These are phyloP conservation scores for Blastobotrys apis DNA, from an alignment of 1,139 yeast genomes.

Conservation along the genomic window DNA sequence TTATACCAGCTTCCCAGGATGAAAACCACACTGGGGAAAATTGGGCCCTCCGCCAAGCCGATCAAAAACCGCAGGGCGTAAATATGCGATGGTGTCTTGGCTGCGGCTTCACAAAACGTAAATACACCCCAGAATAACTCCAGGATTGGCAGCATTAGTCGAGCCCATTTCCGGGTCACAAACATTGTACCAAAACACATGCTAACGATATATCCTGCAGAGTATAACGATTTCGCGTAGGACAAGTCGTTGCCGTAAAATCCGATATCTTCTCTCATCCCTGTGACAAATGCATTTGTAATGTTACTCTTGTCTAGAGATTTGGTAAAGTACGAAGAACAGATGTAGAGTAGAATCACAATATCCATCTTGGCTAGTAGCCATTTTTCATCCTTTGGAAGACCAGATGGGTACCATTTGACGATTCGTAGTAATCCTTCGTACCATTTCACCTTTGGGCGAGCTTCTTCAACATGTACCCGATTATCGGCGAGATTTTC, in stretches of 20 bases:
- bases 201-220: constrained; percentile 51
- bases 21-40: constrained; percentile 54
- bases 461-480: not conserved
- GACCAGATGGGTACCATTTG: constrained; percentile 33
- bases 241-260: constrained; percentile 66
- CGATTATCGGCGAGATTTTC: too few relatives aligned
- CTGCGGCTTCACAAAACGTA: constrained; percentile 49
- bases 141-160: constrained; percentile 35
- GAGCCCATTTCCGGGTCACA: constrained; percentile 37
- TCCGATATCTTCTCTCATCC: constrained; percentile 31
- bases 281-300: constrained; percentile 42
- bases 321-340: constrained; percentile 34
- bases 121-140: constrained; percentile 57
- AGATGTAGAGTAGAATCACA: constrained; percentile 30
- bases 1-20: constrained; percentile 52
- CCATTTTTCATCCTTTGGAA: constrained; percentile 29
- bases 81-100: constrained; percentile 41
- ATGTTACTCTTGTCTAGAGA: constrained; percentile 36
- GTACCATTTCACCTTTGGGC: constrained; percentile 26
- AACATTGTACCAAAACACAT: constrained; percentile 37
- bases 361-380: constrained; percentile 34
- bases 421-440: constrained; percentile 28
- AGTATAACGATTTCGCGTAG: constrained; percentile 56
- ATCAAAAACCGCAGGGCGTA: constrained; percentile 55
- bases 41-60: constrained; percentile 57